Evolutionary conservation across 257 asterid genomes (phyloP), one percentile per base, ranked within the genome.

Genomic region (Salvia hispanica): DNA sequence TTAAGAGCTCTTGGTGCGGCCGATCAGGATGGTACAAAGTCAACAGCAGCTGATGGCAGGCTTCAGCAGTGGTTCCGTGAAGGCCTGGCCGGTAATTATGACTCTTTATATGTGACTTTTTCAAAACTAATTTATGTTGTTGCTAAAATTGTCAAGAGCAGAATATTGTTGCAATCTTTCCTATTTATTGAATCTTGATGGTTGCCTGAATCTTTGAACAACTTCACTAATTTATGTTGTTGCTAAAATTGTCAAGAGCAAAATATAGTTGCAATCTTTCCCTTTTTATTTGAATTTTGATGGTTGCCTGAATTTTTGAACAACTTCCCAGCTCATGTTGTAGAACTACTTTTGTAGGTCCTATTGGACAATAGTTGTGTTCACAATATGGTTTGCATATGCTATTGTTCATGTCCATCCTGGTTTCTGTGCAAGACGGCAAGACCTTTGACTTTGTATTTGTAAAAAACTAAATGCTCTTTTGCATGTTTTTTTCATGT

Each of bases 41-140:
- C 97, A 66, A 77, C 87, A 16, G 79, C 89, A 55, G 71, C 82
- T 72, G 90, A 89, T 89, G 95, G 95, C 64, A 81, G 73, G 67
- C 88, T 88, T 70, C 99, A 94, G 61, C 92, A 94, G 54, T 94
- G 97, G 99, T 94, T 88, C 82, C 95, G 87, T 54, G 99, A 94
- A 86, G 99, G 99, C 67, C 95, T 91, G 72, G 95, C 96, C 2
- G 99, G 99, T 93, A 78, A 77, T 59, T 39, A 28, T 40, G 58
- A n/a, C 10, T 67, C 15, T 45, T 61, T 54, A 39, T 71, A 47
- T 40, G 16, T 56, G 34, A 10, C 64, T 51, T 52, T 16, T 9
- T 5, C 3, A 18, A 39, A 39, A 6, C 21, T 5, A 28, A 65
- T 50, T 18, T 75, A 44, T 36, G 21, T 54, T 36, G 21, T 54